Percentiles rank a stretch among this genome's conserved stretches.
phyloP scores from a whole-genome alignment of 495 filamentous ascomycete species.

The Podospora australis region DNA sequence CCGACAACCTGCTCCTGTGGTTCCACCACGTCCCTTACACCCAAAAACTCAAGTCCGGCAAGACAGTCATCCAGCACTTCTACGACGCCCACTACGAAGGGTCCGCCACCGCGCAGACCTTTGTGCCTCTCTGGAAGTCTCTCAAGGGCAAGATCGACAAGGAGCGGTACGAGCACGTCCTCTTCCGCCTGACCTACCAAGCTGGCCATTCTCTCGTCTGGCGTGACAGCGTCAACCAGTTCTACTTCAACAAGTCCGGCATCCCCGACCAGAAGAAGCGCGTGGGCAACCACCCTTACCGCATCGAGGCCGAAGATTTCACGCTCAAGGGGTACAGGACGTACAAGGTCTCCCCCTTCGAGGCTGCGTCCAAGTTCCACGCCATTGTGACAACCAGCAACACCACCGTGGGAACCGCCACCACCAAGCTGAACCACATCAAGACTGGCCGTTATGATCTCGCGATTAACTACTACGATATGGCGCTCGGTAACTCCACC shows the following conservation, averaged over 20 bases:
- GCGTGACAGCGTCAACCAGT: conserved; percentile 58
- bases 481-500: conserved; percentile 43
- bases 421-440: conserved; percentile 36
- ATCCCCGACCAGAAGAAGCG: conserved; percentile 50
- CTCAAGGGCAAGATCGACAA: conserved; percentile 52
- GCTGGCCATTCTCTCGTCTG: conserved; percentile 64
- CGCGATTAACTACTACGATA: conserved; percentile 61
- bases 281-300: conserved; percentile 53
- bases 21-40: conserved; percentile 72
- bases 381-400: conserved; percentile 30
- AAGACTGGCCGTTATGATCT: conserved; percentile 53
- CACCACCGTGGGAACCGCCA: conserved; percentile 43
- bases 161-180: conserved; percentile 54
- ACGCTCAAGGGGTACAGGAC: conserved; percentile 46
- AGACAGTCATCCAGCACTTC: conserved; percentile 71
- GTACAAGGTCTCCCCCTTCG: conserved; percentile 46
- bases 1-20: conserved; percentile 65
- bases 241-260: conserved; percentile 53
- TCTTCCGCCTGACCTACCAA: conserved; percentile 55
- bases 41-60: conserved; percentile 54
- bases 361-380: conserved; percentile 41
- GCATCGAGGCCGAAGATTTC: conserved; percentile 63
- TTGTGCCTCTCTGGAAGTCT: conserved; percentile 46
- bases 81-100: conserved; percentile 66
- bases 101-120: conserved; percentile 52